Base-by-base conservation (phyloP, 2,329 filamentous ascomycete genomes). In the Catunica adiposa region DNA sequence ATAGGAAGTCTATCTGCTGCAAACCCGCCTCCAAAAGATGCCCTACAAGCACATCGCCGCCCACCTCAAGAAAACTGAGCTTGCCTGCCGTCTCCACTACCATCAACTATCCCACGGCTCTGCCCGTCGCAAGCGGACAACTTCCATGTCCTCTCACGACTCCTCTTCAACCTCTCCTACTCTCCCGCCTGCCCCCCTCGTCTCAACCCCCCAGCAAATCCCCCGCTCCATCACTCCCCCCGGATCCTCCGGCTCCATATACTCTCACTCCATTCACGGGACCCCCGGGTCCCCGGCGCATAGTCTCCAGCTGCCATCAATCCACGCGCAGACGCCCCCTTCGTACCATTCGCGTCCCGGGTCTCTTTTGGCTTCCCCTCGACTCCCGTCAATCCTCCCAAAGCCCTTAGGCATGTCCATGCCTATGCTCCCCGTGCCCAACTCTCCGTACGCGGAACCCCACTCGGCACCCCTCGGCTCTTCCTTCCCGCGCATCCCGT, bases 31-130 rank as follows among this genome's bases (percentile, higher is more conserved):
- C 64, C 84, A 89, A 64, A 90, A 90, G 71, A 88, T 90, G 81
- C 86, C 86, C 0, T 92, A 92, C 70, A 92, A 90, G 74, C 85
- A 90, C 66, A 92, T 92, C 65, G 86, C 86, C 58, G 79, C 83
- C 58, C 83, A 89, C 63, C 72, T 92, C 62, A 87, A 89, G 70
- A 94, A 92, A 74, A 92, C 86, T 0, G 86, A 92, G 71, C 74
- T 92, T 58, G 86, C 86, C 51, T 94, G 86, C 70, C 86, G 87
- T 60, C 77, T 94, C 60, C 87, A 92, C 69, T 90, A 87, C 66
- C 86, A 94, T 65, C 86, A 92, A 65, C 77, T 92, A 60, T 88
- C 83, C 61, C 86, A 89, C 66, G 85, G 85, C 58, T 86, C 79
- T 71, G 86, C 85, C 70, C 82, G 85, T 63, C 83, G 85, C 66